Percentiles rank a stretch among this genome's conserved stretches.
Conservation (phyloP, 1,139 yeast species). For the Pichia sp. region DNA sequence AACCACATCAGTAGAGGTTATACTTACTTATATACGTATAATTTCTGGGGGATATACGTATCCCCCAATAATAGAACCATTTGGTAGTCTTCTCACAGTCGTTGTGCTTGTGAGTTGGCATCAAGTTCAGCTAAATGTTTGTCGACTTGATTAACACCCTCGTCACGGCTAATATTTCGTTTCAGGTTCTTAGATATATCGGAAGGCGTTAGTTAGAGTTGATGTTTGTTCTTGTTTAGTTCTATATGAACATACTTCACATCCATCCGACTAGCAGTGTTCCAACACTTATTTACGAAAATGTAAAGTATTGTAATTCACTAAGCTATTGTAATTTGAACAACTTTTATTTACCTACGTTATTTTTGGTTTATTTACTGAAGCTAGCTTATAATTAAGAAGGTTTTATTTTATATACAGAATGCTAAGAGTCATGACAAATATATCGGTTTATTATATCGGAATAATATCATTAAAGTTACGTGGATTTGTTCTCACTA, state of each 20-base stretch:
- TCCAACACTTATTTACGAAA: conserved; percentile 34
- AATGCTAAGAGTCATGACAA: background rate
- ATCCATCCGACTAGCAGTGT: conserved; percentile 38
- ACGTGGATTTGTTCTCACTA: conserved; percentile 6
- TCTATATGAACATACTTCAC: conserved; percentile 18
- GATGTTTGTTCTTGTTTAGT: conserved; percentile 15
- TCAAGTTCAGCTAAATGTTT: conserved; percentile 48
- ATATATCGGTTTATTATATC: too few relatives aligned
- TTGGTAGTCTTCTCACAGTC: conserved; percentile 29
- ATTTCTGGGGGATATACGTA: conserved; percentile 24
- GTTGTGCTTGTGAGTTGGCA: conserved; percentile 33
- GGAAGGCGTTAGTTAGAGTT: conserved; percentile 34
- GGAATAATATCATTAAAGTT: conserved; percentile 1
- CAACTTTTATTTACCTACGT: background rate
- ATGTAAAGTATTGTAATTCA: background rate
- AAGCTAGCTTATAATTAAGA: too few relatives aligned
- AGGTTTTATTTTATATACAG: too few relatives aligned
- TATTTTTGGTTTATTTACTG: background rate
- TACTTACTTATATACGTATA: conserved; percentile 46
- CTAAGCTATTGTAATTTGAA: too few relatives aligned
- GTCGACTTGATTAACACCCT: conserved; percentile 54
- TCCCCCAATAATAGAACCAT: conserved; percentile 44
- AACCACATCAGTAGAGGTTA: conserved; percentile 59
- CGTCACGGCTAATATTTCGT: conserved; percentile 67
- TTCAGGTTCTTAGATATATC: conserved; percentile 65